phyloP scores from a whole-genome alignment of 176 grass and related monocot genomes.

The Bromus sterilis region DNA sequence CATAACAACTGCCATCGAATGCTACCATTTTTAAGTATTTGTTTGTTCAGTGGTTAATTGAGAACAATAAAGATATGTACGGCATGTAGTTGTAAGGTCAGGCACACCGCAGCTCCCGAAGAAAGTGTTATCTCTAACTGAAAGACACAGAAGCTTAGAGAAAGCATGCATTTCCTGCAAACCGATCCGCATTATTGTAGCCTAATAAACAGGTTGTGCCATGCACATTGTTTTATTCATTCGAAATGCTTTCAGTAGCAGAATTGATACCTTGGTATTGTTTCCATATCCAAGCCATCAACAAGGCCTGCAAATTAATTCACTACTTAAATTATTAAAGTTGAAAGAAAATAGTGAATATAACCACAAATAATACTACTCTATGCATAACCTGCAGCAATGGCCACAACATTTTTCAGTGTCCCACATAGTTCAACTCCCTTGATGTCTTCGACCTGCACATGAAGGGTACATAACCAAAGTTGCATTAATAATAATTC shows the following conservation, averaged over 20 bases:
- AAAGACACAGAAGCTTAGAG: conserved; percentile 80
- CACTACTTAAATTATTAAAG: too few species aligned
- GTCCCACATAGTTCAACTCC: conserved; percentile 92
- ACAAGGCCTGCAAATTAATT: too few species aligned
- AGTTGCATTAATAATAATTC: too few species aligned
- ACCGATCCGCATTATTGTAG: conserved; percentile 90
- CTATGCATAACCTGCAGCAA: conserved; percentile 69
- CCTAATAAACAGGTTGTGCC: conserved; percentile 33
- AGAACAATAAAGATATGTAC: conserved; percentile 46
- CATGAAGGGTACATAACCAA: neutral
- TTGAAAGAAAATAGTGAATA: conserved; percentile 7
- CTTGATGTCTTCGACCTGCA: conserved; percentile 85
- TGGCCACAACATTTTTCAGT: conserved; percentile 85
- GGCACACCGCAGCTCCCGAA: conserved; percentile 91
- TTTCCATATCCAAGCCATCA: conserved; percentile 95
- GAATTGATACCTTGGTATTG: conserved; percentile 75
- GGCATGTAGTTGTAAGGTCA: conserved; percentile 82
- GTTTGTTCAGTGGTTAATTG: neutral
- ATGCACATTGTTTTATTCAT: neutral
- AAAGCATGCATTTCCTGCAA: conserved; percentile 82
- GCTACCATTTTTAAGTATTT: conserved; percentile 4
- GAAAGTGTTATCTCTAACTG: conserved; percentile 86
- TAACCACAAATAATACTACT: neutral
- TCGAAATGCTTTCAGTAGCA: too few species aligned
- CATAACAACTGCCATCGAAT: conserved; percentile 54